A percentile compares a stretch with the other conserved stretches of the same genome.
Conservation (phyloP, 2,329 filamentous ascomycete species). For the Fusarium papillatum region DNA sequence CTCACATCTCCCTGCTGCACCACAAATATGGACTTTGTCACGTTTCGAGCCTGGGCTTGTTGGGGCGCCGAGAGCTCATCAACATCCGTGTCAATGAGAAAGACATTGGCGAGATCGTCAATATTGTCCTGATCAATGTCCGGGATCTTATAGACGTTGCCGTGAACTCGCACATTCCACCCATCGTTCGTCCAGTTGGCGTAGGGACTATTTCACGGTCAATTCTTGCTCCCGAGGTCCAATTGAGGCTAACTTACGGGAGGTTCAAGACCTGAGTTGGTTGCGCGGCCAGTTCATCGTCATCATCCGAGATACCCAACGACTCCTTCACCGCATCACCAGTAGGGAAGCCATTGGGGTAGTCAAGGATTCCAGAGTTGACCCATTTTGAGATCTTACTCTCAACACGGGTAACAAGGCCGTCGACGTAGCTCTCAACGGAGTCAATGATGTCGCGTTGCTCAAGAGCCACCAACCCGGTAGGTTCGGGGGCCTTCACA, state of each 20-base stretch:
- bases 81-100: slow-evolving; percentile 76
- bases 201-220: slow-evolving; percentile 60
- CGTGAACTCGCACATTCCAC: slow-evolving; percentile 83
- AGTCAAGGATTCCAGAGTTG: slow-evolving; percentile 75
- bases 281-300: slow-evolving; percentile 70
- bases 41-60: slow-evolving; percentile 78
- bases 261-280: slow-evolving; percentile 81
- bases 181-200: slow-evolving; percentile 85
- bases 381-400: slow-evolving; percentile 71
- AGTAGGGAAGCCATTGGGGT: slow-evolving; percentile 76
- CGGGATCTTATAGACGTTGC: slow-evolving; percentile 86
- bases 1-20: slow-evolving; percentile 77
- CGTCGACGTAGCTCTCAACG: slow-evolving; percentile 63
- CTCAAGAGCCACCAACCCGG: slow-evolving; percentile 35
- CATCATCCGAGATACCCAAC: slow-evolving; percentile 69
- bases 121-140: slow-evolving; percentile 75
- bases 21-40: slow-evolving; percentile 82
- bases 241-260: slow-evolving; percentile 55
- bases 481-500: slow-evolving; percentile 41
- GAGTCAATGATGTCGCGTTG: slow-evolving; percentile 54
- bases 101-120: slow-evolving; percentile 77
- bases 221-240: neutral
- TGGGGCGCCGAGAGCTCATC: slow-evolving; percentile 69
- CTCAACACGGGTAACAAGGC: slow-evolving; percentile 65
- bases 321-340: slow-evolving; percentile 71